These are phyloP conservation scores for Raphanus raphanistrum DNA, from an alignment of 345 rosid species.

Conservation along the genomic window DNA sequence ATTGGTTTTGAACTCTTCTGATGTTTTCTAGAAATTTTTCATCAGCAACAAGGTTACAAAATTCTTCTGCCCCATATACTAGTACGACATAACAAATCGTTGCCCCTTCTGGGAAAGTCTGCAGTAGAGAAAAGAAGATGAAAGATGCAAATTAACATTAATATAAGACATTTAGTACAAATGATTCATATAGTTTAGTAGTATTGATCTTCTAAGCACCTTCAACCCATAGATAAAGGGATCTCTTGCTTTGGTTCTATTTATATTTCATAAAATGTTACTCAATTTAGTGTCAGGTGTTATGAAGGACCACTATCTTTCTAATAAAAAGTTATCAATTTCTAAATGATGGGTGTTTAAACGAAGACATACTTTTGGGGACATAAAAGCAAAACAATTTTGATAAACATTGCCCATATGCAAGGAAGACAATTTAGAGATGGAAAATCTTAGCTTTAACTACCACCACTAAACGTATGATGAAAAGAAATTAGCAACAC, in stretches of 20 bases:
- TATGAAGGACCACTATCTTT: neutral
- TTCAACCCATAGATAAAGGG: conserved; percentile 1
- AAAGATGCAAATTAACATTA: conserved; percentile 12
- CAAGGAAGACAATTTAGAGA: neutral
- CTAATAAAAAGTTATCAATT: neutral
- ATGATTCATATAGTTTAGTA: neutral
- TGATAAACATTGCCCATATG: neutral
- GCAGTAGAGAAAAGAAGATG: conserved; percentile 41
- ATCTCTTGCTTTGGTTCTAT: neutral
- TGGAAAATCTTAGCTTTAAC: neutral
- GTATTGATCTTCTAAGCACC: neutral
- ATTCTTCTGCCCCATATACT: conserved; percentile 78
- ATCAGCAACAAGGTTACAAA: conserved; percentile 67
- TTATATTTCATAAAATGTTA: neutral
- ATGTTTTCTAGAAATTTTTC: conserved; percentile 58
- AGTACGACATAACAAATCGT: conserved; percentile 62
- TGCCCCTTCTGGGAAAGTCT: conserved; percentile 55
- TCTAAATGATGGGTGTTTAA: neutral
- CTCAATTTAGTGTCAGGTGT: neutral
- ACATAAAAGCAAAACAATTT: neutral
- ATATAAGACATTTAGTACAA: neutral
- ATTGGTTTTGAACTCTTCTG: conserved; percentile 56
- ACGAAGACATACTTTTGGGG: neutral
- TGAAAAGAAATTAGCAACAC: conserved; percentile 6
- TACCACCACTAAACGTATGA: neutral